Base-by-base conservation (phyloP, 441 rosid genomes). In the Isatis lusitanica region DNA sequence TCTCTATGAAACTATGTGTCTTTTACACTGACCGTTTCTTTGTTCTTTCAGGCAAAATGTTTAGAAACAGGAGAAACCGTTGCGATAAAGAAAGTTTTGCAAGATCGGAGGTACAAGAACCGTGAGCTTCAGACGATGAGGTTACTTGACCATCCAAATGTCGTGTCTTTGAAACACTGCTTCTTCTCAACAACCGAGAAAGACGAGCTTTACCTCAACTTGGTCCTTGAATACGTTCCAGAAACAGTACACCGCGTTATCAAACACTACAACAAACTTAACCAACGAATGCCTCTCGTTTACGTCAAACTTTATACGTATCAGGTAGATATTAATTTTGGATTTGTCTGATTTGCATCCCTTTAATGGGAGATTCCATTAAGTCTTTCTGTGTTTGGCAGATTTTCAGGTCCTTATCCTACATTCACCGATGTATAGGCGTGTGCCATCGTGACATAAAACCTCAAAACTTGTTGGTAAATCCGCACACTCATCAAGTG, bases 71-170 rank as follows among this genome's bases (percentile, higher is more conserved):
- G 99, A 39, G 97, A 95, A 84, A 87, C 98, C 56, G 97, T 95
- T 50, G 99, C 99, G 0, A 92, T 92, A 81, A 94, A 94, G 90
- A 94, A 94, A 77, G 99, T 94, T 71, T 87, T 94, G 46, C 98
- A 93, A 85, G 98, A 95, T 75, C 87, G 88, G 79, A 90, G 99
- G 83, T 95, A 95, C 74, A 95, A 95, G 89, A 95, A 95, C 77
- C 93, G 99, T 48, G 99, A 95, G 79, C 82, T 95, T 80, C 98
- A 95, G 81, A 90, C 94, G 30, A 95, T 93, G 98, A 91, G 98
- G 50, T 91, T 90, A 52, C 94, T 95, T 73, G 98, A 95, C 81
- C 97, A 95, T 68, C 97, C 95, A 9, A 95, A 95, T 81, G 92
- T 93, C 12, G 95, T 95, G 64, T 78, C 88, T 58, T 76, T 95